Evolutionary conservation across 2,329 filamentous ascomycete genomes (phyloP).

Genomic region (Beauveria bassiana): DNA sequence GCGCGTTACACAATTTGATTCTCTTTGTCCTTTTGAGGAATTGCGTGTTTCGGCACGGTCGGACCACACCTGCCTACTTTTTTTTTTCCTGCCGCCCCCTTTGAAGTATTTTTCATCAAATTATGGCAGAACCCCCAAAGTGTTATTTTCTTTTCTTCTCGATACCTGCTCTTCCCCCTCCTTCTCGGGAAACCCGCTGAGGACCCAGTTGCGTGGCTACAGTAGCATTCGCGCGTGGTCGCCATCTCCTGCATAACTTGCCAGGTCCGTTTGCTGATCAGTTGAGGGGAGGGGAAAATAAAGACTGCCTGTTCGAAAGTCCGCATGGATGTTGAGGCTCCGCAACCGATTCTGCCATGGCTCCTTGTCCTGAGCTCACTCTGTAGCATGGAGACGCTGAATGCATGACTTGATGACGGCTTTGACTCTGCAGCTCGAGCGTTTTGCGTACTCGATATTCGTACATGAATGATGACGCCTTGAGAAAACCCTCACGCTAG

Average conservation of each 20-base stretch:
- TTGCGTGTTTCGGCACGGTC: neutral
- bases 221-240: neutral
- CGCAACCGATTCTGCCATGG: neutral
- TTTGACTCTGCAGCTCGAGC: too few relatives aligned
- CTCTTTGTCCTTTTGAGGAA: neutral
- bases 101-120: too few relatives aligned
- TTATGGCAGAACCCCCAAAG: too few relatives aligned
- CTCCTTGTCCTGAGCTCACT: too few relatives aligned
- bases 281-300: neutral
- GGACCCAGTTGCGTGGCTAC: neutral
- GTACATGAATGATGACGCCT: too few relatives aligned
- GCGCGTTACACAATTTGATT: neutral
- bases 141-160: too few relatives aligned
- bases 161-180: neutral
- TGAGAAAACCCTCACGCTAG: too few relatives aligned
- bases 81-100: neutral
- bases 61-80: neutral
- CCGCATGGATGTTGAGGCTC: neutral
- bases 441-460: too few relatives aligned
- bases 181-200: neutral
- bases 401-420: too few relatives aligned
- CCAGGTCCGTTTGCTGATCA: neutral
- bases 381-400: too few relatives aligned
- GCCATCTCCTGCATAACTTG: constrained; percentile 7
- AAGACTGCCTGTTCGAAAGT: neutral